Conservation (phyloP, 306 rosid species). For the Rosa rugosa region DNA sequence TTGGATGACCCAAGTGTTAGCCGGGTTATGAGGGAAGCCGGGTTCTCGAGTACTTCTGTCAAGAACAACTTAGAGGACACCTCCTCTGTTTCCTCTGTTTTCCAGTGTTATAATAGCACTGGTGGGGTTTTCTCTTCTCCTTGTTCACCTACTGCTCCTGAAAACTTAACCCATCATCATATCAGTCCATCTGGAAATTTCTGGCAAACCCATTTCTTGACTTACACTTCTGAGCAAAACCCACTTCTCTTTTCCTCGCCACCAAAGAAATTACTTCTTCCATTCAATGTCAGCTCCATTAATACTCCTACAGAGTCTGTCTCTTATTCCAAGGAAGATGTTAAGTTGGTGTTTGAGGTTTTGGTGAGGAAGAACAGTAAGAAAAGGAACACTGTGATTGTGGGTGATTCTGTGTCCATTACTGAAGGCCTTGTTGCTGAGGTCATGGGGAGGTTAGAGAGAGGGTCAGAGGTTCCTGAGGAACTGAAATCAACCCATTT, state of each 20-base stretch:
- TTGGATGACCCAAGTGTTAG: conserved; percentile 96
- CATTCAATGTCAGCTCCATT: conserved; percentile 3
- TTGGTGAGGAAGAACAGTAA: conserved; percentile 48
- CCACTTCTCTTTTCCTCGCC: conserved; percentile 52
- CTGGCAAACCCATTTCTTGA: conserved; percentile 49
- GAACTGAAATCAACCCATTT: conserved; percentile 55
- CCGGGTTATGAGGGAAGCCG: conserved; percentile 97
- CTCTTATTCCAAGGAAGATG: conserved; percentile 60
- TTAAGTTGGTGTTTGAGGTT: conserved; percentile 58
- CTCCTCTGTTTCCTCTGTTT: conserved; percentile 47
- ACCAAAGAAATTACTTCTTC: conserved; percentile 41
- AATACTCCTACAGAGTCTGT: conserved; percentile 21
- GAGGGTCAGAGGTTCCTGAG: conserved; percentile 62
- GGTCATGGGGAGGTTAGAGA: conserved; percentile 54
- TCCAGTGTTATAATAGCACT: conserved; percentile 50
- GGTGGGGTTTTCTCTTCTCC: conserved; percentile 86
- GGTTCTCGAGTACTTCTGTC: conserved; percentile 76
- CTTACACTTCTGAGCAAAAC: conserved; percentile 50
- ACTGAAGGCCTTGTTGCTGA: conserved; percentile 69
- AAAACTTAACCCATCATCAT: conserved; percentile 25
- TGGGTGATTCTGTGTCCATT: conserved; percentile 55
- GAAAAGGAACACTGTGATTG: conserved; percentile 74
- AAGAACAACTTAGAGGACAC: conserved; percentile 66
- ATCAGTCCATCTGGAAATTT: conserved; percentile 32
- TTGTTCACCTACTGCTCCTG: conserved; percentile 66